Percentiles rank a stretch among this genome's conserved stretches.
Evolutionary conservation across 1,139 yeast species (phyloP).

Genomic region (Groenewaldozyma sp.): DNA sequence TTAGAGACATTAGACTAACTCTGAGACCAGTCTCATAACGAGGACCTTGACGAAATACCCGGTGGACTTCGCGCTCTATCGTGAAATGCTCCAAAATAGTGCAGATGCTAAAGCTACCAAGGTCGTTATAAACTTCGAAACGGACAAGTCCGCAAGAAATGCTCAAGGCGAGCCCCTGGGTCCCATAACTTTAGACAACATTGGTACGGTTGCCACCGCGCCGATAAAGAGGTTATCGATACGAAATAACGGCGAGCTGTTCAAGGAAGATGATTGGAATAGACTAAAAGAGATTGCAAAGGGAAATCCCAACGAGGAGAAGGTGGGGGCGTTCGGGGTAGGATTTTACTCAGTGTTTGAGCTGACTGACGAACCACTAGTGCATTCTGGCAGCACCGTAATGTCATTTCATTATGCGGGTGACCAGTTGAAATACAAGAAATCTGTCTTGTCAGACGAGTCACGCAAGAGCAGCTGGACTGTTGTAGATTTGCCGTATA

Average conservation of each 20-base stretch:
- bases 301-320: conserved; percentile 74
- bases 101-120: conserved; percentile 34
- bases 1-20: background rate
- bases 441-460: conserved; percentile 15
- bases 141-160: conserved; percentile 9
- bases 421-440: conserved; percentile 32
- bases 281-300: conserved; percentile 35
- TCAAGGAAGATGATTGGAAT: conserved; percentile 33
- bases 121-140: conserved; percentile 27
- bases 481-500: conserved; percentile 32
- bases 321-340: conserved; percentile 99
- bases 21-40: conserved; percentile 23
- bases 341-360: conserved; percentile 98
- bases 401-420: conserved; percentile 34
- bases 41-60: conserved; percentile 36
- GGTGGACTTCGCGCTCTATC: conserved; percentile 33
- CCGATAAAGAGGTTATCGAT: conserved; percentile 27
- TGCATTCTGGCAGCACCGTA: conserved; percentile 31
- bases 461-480: conserved; percentile 27
- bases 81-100: conserved; percentile 34
- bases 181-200: conserved; percentile 8
- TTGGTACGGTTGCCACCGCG: conserved; percentile 22
- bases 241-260: conserved; percentile 30
- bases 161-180: conserved; percentile 7
- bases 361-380: conserved; percentile 67